A percentile compares a stretch with the other conserved stretches of the same genome.
Conservation (phyloP, 345 rosid species). For the Capsella bursapastoris region DNA sequence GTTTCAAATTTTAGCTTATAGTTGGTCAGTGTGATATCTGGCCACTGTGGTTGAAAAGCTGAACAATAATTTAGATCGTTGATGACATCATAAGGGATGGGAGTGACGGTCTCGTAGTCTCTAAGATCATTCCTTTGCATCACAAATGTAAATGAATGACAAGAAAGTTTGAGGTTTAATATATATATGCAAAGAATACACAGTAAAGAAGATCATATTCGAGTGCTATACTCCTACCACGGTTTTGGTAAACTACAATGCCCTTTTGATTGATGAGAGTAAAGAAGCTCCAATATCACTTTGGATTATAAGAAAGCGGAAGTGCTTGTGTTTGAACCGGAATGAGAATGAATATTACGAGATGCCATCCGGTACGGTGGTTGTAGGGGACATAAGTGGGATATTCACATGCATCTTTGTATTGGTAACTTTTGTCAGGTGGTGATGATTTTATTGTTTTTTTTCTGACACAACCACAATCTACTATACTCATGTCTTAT, state of each 20-base stretch:
- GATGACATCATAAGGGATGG: neutral
- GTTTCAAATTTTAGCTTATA: neutral
- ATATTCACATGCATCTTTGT: conserved; percentile 41
- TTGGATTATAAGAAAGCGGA: neutral
- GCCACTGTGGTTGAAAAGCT: neutral
- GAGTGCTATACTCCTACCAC: too few species aligned
- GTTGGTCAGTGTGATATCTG: neutral
- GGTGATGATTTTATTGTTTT: conserved; percentile 20
- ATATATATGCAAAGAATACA: too few species aligned
- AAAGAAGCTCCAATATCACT: neutral
- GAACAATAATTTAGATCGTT: neutral
- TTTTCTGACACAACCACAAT: conserved; percentile 33
- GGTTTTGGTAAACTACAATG: neutral
- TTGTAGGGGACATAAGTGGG: conserved; percentile 12
- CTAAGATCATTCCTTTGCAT: neutral
- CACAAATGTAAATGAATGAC: too few species aligned
- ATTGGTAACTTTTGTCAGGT: conserved; percentile 39
- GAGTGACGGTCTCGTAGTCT: neutral
- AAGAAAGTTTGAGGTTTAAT: too few species aligned
- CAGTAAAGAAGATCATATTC: too few species aligned
- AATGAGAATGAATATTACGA: neutral
- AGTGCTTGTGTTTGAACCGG: neutral
- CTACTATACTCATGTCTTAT: conserved; percentile 11
- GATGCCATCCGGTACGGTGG: neutral
- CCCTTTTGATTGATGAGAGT: neutral